phyloP scores from a whole-genome alignment of 805 yeast species.

The Candida sonorensis region DNA sequence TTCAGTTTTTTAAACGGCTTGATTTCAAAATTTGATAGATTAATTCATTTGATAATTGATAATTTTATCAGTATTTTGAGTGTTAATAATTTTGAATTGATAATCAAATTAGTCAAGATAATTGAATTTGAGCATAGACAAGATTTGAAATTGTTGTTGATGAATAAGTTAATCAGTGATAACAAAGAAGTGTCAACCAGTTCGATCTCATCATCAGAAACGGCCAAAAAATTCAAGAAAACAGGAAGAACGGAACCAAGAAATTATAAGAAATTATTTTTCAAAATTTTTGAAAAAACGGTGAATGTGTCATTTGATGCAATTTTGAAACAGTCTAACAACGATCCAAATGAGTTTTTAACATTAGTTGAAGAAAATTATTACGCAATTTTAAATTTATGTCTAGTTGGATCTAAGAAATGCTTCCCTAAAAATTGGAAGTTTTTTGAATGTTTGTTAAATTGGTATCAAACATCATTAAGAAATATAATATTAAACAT shows the following conservation, averaged over 20 bases:
- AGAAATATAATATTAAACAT: constrained; percentile 55
- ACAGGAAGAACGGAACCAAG: constrained; percentile 44
- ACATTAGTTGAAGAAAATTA: constrained; percentile 71
- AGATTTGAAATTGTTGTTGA: constrained; percentile 47
- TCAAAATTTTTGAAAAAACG: constrained; percentile 49
- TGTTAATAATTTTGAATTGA: constrained; percentile 58
- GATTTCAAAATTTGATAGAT: constrained; percentile 52
- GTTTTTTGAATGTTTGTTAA: constrained; percentile 52
- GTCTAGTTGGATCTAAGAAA: constrained; percentile 47
- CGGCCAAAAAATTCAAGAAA: too few relatives aligned
- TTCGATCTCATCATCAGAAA: too few relatives aligned
- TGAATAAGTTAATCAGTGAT: constrained; percentile 6
- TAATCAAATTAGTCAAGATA: constrained; percentile 67
- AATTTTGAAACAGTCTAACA: constrained; percentile 52
- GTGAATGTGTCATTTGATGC: constrained; percentile 62
- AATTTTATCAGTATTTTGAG: constrained; percentile 62
- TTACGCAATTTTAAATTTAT: constrained; percentile 68
- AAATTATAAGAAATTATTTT: constrained; percentile 56
- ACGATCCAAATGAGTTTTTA: constrained; percentile 41
- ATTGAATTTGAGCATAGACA: constrained; percentile 76
- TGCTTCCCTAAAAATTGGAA: constrained; percentile 75
- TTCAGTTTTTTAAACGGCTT: constrained; percentile 42
- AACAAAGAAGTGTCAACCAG: constrained; percentile 8
- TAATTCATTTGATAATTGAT: constrained; percentile 59
- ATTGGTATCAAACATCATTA: constrained; percentile 60